Evolutionary conservation across 768 basidiomycete genomes (phyloP).

Genomic region (Steccherinum ochraceum): DNA sequence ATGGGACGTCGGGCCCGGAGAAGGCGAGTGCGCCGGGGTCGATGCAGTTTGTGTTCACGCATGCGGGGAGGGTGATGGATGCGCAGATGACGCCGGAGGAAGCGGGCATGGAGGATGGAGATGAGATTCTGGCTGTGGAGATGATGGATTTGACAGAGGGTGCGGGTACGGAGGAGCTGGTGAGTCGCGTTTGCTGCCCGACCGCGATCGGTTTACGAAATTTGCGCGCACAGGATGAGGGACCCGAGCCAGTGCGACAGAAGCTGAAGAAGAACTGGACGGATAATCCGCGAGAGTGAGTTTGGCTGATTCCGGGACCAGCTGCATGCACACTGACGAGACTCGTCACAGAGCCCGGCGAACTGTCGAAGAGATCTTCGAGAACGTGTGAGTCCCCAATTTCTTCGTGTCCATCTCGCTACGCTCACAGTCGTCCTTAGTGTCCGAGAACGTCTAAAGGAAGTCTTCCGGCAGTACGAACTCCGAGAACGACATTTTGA

Average conservation of each 20-base stretch:
- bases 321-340: neutral
- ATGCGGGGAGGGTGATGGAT: conserved; percentile 74
- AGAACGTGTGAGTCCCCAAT: conserved; percentile 59
- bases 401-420: neutral
- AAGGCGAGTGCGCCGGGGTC: conserved; percentile 9
- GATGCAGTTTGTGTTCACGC: conserved; percentile 83
- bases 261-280: conserved; percentile 79
- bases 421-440: conserved; percentile 29
- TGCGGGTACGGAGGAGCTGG: conserved; percentile 55
- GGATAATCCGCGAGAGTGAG: conserved; percentile 69
- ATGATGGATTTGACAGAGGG: conserved; percentile 84
- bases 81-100: conserved; percentile 83
- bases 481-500: conserved; percentile 90
- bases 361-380: conserved; percentile 79
- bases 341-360: conserved; percentile 50
- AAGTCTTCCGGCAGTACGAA: conserved; percentile 82
- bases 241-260: conserved; percentile 57
- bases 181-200: conserved; percentile 18
- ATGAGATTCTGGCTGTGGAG: conserved; percentile 86
- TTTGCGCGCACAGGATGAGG: conserved; percentile 49
- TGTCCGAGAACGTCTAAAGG: conserved; percentile 80
- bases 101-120: conserved; percentile 80
- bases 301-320: conserved; percentile 1
- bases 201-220: neutral
- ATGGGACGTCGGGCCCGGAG: neutral